Evolutionary conservation across 345 rosid species (phyloP).

Genomic region (Populus pruinosa): DNA sequence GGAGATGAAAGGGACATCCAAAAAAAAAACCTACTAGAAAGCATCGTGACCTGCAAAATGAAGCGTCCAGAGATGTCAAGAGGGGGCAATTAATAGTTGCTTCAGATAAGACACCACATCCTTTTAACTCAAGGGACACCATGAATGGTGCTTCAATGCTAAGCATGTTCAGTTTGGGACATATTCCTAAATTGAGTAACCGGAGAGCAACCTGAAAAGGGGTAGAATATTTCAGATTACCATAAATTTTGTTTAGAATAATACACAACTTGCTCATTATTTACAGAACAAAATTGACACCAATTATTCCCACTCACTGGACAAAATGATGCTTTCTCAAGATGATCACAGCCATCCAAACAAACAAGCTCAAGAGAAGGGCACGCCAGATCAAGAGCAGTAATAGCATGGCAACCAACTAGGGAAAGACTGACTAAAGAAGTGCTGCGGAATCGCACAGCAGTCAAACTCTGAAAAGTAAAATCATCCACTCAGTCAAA

Average conservation of each 20-base stretch:
- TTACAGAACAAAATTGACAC: not conserved
- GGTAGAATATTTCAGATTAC: not conserved
- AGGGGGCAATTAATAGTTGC: conserved; percentile 79
- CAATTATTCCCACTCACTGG: conserved; percentile 57
- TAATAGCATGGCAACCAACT: conserved; percentile 82
- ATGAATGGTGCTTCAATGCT: conserved; percentile 70
- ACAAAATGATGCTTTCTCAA: conserved; percentile 77
- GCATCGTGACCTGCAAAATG: conserved; percentile 76
- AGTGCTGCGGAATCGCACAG: conserved; percentile 63
- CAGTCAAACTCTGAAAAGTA: conserved; percentile 68
- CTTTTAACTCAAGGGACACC: conserved; percentile 91
- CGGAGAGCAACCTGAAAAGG: conserved; percentile 68
- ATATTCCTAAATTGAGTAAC: conserved; percentile 91
- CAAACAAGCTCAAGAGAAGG: conserved; percentile 79
- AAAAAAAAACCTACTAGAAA: not conserved
- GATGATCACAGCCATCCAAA: conserved; percentile 97
- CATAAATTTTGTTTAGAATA: not conserved
- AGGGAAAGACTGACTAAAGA: conserved; percentile 83
- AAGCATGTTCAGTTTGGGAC: conserved; percentile 78
- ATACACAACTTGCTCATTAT: not conserved
- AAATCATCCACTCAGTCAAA: conserved; percentile 9
- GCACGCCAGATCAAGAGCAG: conserved; percentile 70
- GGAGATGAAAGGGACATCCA: not conserved
- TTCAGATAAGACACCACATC: conserved; percentile 86
- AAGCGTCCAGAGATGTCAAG: conserved; percentile 84